Evolutionary conservation across 306 rosid species (phyloP).

Genomic region (Dalbergia cochinchinensis): DNA sequence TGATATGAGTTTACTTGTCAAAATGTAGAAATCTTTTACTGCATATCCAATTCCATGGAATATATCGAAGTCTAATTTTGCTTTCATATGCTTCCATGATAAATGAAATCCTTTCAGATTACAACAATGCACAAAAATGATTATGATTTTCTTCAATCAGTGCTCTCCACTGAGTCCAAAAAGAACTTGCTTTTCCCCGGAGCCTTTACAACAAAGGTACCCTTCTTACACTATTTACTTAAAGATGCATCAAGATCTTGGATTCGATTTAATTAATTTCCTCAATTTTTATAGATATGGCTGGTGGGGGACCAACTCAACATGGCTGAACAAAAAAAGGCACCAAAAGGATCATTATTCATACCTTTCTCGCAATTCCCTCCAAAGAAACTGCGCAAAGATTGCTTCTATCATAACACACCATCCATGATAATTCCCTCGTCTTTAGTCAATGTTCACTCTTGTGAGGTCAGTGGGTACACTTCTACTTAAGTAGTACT

Average conservation of each 20-base stretch:
- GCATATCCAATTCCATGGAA: too few species aligned
- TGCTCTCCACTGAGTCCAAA: slow-evolving; percentile 35
- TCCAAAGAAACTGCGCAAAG: slow-evolving; percentile 67
- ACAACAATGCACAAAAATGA: slow-evolving; percentile 50
- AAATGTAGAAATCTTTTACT: too few species aligned
- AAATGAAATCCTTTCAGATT: slow-evolving; percentile 47
- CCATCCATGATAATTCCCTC: slow-evolving; percentile 78
- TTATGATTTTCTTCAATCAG: slow-evolving; percentile 54
- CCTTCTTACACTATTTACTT: not conserved
- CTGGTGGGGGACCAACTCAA: slow-evolving; percentile 68
- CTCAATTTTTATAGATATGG: slow-evolving; percentile 61
- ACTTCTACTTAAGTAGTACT: not conserved
- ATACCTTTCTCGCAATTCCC: slow-evolving; percentile 79
- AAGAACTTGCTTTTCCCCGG: slow-evolving; percentile 48
- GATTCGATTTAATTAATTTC: not conserved
- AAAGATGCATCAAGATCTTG: not conserved
- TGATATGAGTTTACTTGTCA: too few species aligned
- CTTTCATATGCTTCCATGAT: not conserved
- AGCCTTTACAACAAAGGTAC: slow-evolving; percentile 57
- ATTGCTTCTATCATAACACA: slow-evolving; percentile 70
- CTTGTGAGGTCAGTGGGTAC: slow-evolving; percentile 74
- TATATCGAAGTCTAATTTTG: not conserved
- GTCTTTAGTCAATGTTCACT: slow-evolving; percentile 62
- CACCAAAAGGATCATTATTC: slow-evolving; percentile 75
- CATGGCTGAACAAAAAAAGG: slow-evolving; percentile 64